Evolutionary conservation across 306 rosid genomes (phyloP), one percentile per base, ranked within the genome.

Genomic region (Inga leiocalycina): DNA sequence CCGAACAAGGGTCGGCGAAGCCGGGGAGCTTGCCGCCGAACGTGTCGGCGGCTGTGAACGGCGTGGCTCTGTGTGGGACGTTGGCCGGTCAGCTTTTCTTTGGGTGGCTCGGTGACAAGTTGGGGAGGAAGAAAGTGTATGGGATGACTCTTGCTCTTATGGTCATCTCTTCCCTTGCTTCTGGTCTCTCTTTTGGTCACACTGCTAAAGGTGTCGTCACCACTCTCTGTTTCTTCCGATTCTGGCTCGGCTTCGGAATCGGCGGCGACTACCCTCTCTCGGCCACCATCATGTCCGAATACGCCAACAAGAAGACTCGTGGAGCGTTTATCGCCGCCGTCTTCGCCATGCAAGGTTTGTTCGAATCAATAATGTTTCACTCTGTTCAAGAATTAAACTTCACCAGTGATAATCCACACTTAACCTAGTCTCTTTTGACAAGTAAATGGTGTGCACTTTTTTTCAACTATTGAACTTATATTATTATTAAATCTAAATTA

Each of bases 191-290:
- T 19, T 87, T 87, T 22, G 85, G 91, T 4, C 39, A 54, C 64
- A 39, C 88, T 0, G 81, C 91, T 0, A 68, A 35, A 8, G 19
- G 89, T 3, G 88, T 87, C 8, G 69, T 89, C 10, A 11, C 81
- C 68, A 85, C 93, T 0, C 88, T 89, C 2, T 89, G 91, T 27
- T 89, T 87, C 71, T 89, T 89, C 54, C 75, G 88, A 8, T 89
- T 89, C 71, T 89, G 89, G 90, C 83, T 87, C 2, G 93, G 91
- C 4, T 87, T 89, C 13, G 88, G 93, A 3, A 81, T 89, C 46
- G 92, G 89, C 16, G 91, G 91, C 1, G 89, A 89, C 43, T 87
- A 85, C 74, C 91, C 91, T 0, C 86, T 89, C 44, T 89, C 93
- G 0, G 93, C 93, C 1, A 86, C 92, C 8, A 89, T 89, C 71